These are phyloP conservation scores for Piper longum DNA, from an alignment of 164 flowering plant genomes.

Conservation along the genomic window DNA sequence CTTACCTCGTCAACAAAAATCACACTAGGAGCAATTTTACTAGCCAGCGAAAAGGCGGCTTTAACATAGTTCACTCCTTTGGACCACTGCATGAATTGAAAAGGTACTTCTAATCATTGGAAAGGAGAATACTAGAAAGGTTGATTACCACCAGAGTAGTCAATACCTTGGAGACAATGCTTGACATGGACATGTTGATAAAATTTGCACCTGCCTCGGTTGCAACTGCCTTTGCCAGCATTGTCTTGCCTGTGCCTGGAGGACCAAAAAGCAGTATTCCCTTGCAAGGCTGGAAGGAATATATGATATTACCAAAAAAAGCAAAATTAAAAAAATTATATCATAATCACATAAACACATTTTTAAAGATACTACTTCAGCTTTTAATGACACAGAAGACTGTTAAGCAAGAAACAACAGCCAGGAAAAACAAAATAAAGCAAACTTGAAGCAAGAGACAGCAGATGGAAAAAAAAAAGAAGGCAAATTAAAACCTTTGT, in stretches of 20 bases:
- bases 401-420: too few relatives aligned
- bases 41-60: conserved; percentile 31
- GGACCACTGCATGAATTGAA: conserved; percentile 30
- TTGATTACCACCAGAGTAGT: not conserved
- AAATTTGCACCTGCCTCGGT: conserved; percentile 98
- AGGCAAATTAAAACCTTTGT: conserved; percentile 41
- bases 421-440: not conserved
- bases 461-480: too few relatives aligned
- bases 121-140: not conserved
- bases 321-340: not conserved
- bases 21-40: conserved; percentile 32
- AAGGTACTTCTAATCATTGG: conserved; percentile 2
- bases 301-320: not conserved
- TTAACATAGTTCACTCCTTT: conserved; percentile 36
- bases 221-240: conserved; percentile 98
- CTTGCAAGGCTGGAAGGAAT: conserved; percentile 65
- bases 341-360: not conserved
- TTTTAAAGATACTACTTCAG: not conserved
- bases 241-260: conserved; percentile 97
- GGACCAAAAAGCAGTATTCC: conserved; percentile 95
- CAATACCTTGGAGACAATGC: conserved; percentile 82
- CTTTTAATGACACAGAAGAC: not conserved
- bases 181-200: conserved; percentile 93
- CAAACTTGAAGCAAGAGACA: too few relatives aligned
- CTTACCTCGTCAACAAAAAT: conserved; percentile 41